A percentile compares a stretch with the other conserved stretches of the same genome.
These are phyloP conservation scores for Conoideocrella luteorostrata DNA, from an alignment of 2,329 filamentous ascomycete genomes.

Conservation along the genomic window DNA sequence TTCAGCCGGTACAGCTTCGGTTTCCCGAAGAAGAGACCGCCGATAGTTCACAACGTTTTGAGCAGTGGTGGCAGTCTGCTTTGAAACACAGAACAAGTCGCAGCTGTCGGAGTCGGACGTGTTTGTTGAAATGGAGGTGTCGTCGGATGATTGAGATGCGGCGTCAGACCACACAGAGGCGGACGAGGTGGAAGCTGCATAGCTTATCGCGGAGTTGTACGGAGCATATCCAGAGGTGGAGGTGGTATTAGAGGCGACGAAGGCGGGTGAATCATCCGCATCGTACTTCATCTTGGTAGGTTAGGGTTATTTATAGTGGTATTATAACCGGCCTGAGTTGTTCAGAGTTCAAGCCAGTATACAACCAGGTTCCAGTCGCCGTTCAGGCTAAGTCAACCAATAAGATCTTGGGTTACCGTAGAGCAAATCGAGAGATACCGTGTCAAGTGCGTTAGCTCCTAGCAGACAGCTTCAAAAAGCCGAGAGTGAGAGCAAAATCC, in stretches of 20 bases:
- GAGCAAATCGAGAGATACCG: conserved; percentile 24
- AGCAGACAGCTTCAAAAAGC: conserved; percentile 29
- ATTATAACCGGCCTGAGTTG: conserved; percentile 19
- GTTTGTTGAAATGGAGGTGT: conserved; percentile 57
- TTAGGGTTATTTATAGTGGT: conserved; percentile 20
- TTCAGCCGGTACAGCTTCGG: conserved; percentile 48
- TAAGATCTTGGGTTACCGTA: conserved; percentile 34
- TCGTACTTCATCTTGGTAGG: conserved; percentile 53
- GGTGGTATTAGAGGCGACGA: conserved; percentile 38
- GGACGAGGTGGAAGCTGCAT: conserved; percentile 69
- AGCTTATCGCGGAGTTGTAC: conserved; percentile 66
- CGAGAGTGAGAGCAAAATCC: conserved; percentile 32
- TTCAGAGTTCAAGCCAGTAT: conserved; percentile 23
- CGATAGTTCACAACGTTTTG: conserved; percentile 19
- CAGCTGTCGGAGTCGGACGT: conserved; percentile 49
- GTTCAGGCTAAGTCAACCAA: conserved; percentile 44
- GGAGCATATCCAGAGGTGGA: conserved; percentile 40
- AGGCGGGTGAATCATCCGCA: conserved; percentile 46
- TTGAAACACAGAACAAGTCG: conserved; percentile 35
- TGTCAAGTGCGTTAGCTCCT: conserved; percentile 30
- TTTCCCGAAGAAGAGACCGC: conserved; percentile 18
- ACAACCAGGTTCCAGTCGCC: conserved; percentile 45
- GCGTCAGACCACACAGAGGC: conserved; percentile 73
- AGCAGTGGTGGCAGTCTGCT: conserved; percentile 13
- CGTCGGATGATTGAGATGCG: conserved; percentile 63